phyloP scores from a whole-genome alignment of 1,284 basidiomycete species.

The Trichosporon ovoides region DNA sequence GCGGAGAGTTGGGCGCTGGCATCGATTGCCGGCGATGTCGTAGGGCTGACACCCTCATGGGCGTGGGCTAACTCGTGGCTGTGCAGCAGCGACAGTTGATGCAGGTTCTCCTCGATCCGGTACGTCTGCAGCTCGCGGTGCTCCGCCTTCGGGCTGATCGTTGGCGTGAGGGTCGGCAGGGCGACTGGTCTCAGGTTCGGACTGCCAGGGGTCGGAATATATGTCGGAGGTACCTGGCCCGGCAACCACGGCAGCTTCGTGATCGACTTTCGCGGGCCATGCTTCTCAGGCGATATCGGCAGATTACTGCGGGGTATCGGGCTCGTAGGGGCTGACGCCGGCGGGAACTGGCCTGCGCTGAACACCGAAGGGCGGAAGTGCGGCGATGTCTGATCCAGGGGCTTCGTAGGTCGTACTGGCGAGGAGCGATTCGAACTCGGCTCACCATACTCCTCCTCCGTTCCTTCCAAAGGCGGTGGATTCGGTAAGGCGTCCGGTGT shows the following conservation, averaged over 20 bases:
- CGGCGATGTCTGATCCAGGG: slow-evolving; percentile 4
- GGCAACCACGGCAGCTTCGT: slow-evolving; percentile 23
- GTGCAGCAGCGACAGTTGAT: neutral
- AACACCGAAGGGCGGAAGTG: slow-evolving; percentile 9
- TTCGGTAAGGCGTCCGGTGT: neutral
- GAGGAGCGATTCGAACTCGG: slow-evolving; percentile 20
- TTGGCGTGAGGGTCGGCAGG: slow-evolving; percentile 33
- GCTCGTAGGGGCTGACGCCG: slow-evolving; percentile 16
- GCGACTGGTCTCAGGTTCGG: slow-evolving; percentile 38
- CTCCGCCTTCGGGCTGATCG: neutral
- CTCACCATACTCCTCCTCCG: neutral
- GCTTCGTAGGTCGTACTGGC: slow-evolving; percentile 10
- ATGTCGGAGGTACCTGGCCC: slow-evolving; percentile 11
- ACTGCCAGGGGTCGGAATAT: slow-evolving; percentile 24
- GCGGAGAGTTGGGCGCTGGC: neutral
- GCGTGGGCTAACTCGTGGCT: neutral
- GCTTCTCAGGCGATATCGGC: neutral
- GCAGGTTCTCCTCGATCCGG: neutral
- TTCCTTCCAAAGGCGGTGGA: neutral
- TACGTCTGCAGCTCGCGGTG: neutral
- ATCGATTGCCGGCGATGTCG: neutral
- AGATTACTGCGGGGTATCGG: neutral
- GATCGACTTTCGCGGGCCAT: neutral
- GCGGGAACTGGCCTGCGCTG: slow-evolving; percentile 11
- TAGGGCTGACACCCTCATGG: neutral